phyloP scores from a whole-genome alignment of 257 asterid genomes.

The Primulina tabacum region DNA sequence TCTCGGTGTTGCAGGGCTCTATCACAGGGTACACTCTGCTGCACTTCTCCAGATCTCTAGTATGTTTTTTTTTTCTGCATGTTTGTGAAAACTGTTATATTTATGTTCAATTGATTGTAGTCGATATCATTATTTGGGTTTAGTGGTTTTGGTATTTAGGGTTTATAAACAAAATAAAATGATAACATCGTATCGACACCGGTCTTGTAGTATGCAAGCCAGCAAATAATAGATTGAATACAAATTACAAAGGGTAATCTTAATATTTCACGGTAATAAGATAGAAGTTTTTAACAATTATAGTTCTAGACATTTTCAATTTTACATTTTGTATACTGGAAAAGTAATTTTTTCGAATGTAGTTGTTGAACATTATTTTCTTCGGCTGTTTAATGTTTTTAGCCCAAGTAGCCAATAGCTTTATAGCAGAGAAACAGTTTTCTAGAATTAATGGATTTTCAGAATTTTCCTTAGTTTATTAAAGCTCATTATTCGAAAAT shows the following conservation, averaged over 20 bases:
- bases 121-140: not conserved
- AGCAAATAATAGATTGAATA: no score
- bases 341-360: no score
- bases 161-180: not conserved
- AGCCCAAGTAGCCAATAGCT: not conserved
- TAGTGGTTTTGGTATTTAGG: not conserved
- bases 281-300: no score
- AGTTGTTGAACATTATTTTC: no score
- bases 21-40: conserved; percentile 99
- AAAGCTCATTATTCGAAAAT: not conserved
- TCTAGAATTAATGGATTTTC: not conserved
- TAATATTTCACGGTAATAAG: no score
- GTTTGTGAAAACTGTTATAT: not conserved
- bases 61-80: conserved; percentile 36
- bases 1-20: conserved; percentile 83
- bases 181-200: no score
- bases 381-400: no score
- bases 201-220: no score
- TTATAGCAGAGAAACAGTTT: no score
- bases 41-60: conserved; percentile 99
- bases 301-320: no score
- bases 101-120: not conserved
- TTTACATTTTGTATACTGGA: no score
- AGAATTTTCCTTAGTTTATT: not conserved
- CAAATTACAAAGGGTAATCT: no score